A percentile compares a stretch with the other conserved stretches of the same genome.
Conservation (phyloP, 768 basidiomycete species). For the Cyclocybe cylindracea region DNA sequence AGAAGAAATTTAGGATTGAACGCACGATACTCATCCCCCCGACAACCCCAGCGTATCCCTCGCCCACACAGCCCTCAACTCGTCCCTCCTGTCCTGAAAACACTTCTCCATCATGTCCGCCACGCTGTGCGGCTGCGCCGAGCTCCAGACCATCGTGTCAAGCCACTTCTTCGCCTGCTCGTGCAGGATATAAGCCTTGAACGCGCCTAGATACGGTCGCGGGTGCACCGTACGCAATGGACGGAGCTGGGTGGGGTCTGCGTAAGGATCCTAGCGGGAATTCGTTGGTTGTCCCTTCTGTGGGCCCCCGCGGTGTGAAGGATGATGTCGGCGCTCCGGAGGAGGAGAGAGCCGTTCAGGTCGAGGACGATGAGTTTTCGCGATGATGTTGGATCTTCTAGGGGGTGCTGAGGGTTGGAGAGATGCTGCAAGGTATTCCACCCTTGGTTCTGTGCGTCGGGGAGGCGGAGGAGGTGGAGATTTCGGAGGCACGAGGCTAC, state of each 20-base stretch:
- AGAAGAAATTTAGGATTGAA: conserved; percentile 14
- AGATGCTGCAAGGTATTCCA: conserved; percentile 33
- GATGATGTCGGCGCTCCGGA: conserved; percentile 44
- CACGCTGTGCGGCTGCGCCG: conserved; percentile 81
- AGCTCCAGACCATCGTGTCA: conserved; percentile 89
- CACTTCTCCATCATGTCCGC: conserved; percentile 68
- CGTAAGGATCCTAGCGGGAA: conserved; percentile 21
- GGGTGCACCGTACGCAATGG: conserved; percentile 46
- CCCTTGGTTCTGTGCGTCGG: conserved; percentile 21
- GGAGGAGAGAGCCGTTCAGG: conserved; percentile 73
- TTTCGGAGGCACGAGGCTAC: too few relatives aligned
- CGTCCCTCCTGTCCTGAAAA: conserved; percentile 45
- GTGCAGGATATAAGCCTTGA: conserved; percentile 65
- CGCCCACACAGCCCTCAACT: conserved; percentile 73
- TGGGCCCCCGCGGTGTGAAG: background rate
- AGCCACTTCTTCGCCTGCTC: conserved; percentile 63
- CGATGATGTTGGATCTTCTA: conserved; percentile 23
- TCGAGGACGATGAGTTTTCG: conserved; percentile 77
- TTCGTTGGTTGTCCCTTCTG: background rate
- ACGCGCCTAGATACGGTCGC: conserved; percentile 66
- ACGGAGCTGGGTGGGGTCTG: conserved; percentile 21
- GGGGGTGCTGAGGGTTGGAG: conserved; percentile 25
- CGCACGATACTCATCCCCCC: conserved; percentile 64
- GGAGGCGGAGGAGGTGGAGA: conserved; percentile 6
- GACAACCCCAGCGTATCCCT: conserved; percentile 75